Evolutionary conservation across 2,329 filamentous ascomycete species (phyloP), one percentile per base, ranked within the genome.

Genomic region (Annulohypoxylon truncatum): DNA sequence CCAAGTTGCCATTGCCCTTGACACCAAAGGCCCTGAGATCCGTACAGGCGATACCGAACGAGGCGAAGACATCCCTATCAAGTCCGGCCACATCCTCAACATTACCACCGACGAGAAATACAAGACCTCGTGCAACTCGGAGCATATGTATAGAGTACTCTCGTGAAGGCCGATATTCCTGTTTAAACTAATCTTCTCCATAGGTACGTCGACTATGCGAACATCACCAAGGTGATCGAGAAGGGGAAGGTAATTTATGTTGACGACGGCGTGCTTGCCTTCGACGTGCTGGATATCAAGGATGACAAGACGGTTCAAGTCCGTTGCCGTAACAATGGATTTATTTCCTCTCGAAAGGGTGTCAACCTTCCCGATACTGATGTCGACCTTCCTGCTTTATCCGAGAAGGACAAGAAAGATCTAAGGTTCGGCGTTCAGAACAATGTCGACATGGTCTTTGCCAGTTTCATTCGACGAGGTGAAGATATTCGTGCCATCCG

Each of bases 321-420:
- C 82, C 88, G 88, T 79, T 94, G 92, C 77, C 87, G 96, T 81
- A 99, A 99, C 90, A 97, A 98, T 80, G 96, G 96, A 78, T 96
- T 93, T 85, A 98, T 99, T 83, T 97, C 93, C 73, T 98, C 95
- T 82, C 94, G 93, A 84, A 99, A 99, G 90, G 96, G 96, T 82
- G 96, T 99, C 83, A 99, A 99, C 86, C 89, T 99, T 71, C 96
- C 96, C 78, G 97, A 97, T 85, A 99, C 96, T 68, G 95, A 99
- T 80, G 95, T 99, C 78, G 96, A 99, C 80, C 93, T 99, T 63
- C 96, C 96, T 67, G 93, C 96, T 72, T 89, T 99, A 56, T 98
- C 95, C 51, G 94, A 98, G 85, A 99, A 99, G 88, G 96, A 99
- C 85, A 94, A 97, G 87, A 87, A 86, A 75, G 96, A 99, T 84